A percentile compares a stretch with the other conserved stretches of the same genome.
Conservation (phyloP, 306 rosid species). For the Rosa multiflora region DNA sequence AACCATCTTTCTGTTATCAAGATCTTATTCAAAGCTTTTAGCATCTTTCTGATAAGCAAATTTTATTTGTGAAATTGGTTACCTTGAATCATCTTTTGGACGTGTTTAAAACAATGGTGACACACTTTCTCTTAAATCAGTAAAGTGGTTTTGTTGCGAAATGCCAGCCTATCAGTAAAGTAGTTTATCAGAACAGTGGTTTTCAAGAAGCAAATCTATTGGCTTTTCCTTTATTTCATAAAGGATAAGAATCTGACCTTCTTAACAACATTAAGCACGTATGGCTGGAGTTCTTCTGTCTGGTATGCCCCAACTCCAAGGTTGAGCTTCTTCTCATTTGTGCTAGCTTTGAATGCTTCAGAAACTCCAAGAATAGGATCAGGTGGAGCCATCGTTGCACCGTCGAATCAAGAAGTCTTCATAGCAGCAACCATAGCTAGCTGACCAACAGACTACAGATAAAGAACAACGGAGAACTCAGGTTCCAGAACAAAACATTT, state of each 20-base stretch:
- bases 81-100: too few species aligned
- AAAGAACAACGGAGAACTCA: conserved; percentile 6
- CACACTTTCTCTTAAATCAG: too few species aligned
- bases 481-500: neutral
- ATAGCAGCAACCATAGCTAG: conserved; percentile 66
- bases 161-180: too few species aligned
- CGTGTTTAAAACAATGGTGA: too few species aligned
- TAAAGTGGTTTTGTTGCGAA: too few species aligned
- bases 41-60: too few species aligned
- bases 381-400: conserved; percentile 90
- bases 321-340: conserved; percentile 68
- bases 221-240: neutral
- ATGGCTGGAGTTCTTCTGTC: conserved; percentile 85
- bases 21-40: too few species aligned
- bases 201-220: too few species aligned
- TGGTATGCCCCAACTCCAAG: conserved; percentile 98
- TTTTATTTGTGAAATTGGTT: too few species aligned
- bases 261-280: conserved; percentile 89
- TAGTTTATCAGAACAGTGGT: too few species aligned
- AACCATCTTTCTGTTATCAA: too few species aligned
- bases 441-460: conserved; percentile 63
- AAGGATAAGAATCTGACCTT: conserved; percentile 46
- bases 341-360: conserved; percentile 89
- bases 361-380: conserved; percentile 99
- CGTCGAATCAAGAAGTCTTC: conserved; percentile 84